These are phyloP conservation scores for Fabrea salina DNA, from an alignment of 169 alveolate species.

Conservation along the genomic window DNA sequence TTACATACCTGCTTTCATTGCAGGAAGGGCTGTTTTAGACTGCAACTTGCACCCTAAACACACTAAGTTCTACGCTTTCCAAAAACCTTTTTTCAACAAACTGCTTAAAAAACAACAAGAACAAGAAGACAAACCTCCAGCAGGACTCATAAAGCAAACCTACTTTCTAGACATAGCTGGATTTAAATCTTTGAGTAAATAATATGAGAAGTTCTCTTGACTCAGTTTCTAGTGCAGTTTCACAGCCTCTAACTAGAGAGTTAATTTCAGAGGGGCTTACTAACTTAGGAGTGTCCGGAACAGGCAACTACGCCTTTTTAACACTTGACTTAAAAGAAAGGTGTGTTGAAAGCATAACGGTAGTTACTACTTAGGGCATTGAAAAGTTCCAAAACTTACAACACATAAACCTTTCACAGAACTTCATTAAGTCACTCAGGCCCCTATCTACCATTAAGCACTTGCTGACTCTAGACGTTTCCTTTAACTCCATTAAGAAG, in stretches of 20 bases:
- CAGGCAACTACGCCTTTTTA: background rate
- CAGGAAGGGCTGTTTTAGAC: background rate
- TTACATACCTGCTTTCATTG: background rate
- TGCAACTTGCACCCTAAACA: background rate
- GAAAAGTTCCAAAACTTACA: constrained; percentile 52
- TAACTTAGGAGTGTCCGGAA: background rate
- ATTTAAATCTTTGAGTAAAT: too few relatives aligned
- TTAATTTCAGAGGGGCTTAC: background rate
- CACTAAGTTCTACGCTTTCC: background rate
- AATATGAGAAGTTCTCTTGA: too few relatives aligned
- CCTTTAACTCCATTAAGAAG: constrained; percentile 60
- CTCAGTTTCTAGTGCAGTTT: too few relatives aligned
- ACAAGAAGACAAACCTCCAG: background rate
- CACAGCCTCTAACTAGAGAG: too few relatives aligned
- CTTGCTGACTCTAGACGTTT: constrained; percentile 53
- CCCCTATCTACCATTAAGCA: constrained; percentile 48
- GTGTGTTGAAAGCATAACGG: background rate
- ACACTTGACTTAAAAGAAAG: background rate
- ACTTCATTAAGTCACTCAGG: constrained; percentile 41
- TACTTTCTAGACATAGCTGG: too few relatives aligned
- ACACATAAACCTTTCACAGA: constrained; percentile 49
- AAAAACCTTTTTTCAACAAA: background rate
- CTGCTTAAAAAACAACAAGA: background rate
- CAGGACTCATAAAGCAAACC: too few relatives aligned
- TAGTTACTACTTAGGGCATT: constrained; percentile 41